Base-by-base conservation (phyloP, 345 rosid genomes). In the Chamaenerion angustifolium region DNA sequence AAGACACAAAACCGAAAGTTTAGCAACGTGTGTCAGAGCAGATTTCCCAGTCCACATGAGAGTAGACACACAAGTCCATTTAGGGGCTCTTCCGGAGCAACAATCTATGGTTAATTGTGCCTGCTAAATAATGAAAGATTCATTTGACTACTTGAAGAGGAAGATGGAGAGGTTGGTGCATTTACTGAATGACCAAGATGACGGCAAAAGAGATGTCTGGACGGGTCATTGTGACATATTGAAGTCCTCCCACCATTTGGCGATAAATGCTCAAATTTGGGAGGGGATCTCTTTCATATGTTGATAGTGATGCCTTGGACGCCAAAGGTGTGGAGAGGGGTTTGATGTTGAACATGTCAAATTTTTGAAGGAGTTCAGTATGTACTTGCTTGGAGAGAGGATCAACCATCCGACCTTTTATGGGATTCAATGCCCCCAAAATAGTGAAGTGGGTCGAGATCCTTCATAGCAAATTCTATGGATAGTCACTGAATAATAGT, bases 51-150 rank as follows among this genome's bases (percentile, higher is more conserved):
- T n/a, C n/a, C n/a, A n/a, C n/a, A n/a, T n/a, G n/a, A n/a, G n/a
- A n/a, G n/a, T n/a, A n/a, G n/a, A n/a, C n/a, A n/a, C n/a, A n/a
- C n/a, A n/a, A n/a, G n/a, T n/a, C n/a, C n/a, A n/a, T n/a, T n/a
- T n/a, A n/a, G n/a, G n/a, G n/a, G n/a, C n/a, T n/a, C n/a, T n/a
- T n/a, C n/a, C n/a, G n/a, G n/a, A n/a, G n/a, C n/a, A n/a, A n/a
- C n/a, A n/a, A n/a, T n/a, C n/a, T n/a, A n/a, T n/a, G n/a, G n/a
- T n/a, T n/a, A n/a, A n/a, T n/a, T n/a, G 10, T 42, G 23, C 49
- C 49, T 60, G 66, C 65, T 54, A 53, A 57, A 62, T 53, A 19
- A 10, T 16, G 67, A 49, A 57, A 54, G 51, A 55, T 25, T 44
- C 27, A 18, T 23, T 43, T 40, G 42, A 46, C 17, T 23, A 23